Base-by-base conservation (phyloP, 768 basidiomycete species). In the Chalciporus sphaerocephalus region DNA sequence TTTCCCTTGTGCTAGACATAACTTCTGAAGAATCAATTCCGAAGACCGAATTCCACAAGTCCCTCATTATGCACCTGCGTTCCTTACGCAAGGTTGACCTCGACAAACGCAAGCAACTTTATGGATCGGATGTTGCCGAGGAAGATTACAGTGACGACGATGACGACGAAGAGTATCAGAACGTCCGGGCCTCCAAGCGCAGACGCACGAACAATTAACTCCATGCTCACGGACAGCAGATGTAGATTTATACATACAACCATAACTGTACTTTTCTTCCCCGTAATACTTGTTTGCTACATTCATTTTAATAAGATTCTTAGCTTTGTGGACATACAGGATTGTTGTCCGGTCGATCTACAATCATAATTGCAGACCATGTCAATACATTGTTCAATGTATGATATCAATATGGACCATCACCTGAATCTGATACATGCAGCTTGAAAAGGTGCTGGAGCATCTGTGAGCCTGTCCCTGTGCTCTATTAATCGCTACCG, bases 41-140 rank as follows among this genome's bases (percentile, higher is more conserved):
- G 41, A 25, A 89, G 87, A 83, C 70, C 54, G 83, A 85, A 22
- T 89, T 89, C 55, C 71, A 83, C 55, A 86, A 77, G 59, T 77
- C 79, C 4, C 65, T 89, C 39, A 68, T 74, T 9, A 44, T 65
- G n/a, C 73, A 78, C 48, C 70, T 89, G 38, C 77, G 82, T 15
- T 68, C 73, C 22, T 61, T 89, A 47, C 83, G 85, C 25, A 81
- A 80, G 59, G 54, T 74, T 10, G 84, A 85, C 55, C 66, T 69
- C 39, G 74, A 75, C 38, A 73, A 76, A 50, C 75, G 76, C 18
- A 67, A 69, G 44, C 66, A 67, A 36, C 57, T 70, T 24, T 73
- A 74, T 40, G 69, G 71, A 3, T 62, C 65, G 16, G 71, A 71
- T 33, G 69, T 65, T 44, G 56, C 65, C 7, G 67, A 68, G 43